Conservation (phyloP, 2,329 filamentous ascomycete species). For the Xylariaceae sp. region DNA sequence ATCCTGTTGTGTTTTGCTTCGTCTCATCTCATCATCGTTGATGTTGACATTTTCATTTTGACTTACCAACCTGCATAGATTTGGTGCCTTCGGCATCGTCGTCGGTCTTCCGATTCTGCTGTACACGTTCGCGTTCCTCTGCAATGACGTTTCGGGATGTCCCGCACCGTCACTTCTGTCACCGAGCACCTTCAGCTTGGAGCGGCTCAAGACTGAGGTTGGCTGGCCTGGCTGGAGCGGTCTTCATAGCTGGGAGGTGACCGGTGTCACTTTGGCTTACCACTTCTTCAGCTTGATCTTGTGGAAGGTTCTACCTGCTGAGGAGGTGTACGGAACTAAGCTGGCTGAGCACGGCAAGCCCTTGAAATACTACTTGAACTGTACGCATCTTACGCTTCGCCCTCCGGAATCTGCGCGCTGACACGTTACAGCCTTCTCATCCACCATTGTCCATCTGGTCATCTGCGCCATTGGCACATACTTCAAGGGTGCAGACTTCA, state of each 20-base stretch:
- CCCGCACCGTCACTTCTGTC: conserved; percentile 73
- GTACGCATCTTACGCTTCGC: conserved; percentile 39
- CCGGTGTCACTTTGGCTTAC: conserved; percentile 68
- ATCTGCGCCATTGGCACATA: conserved; percentile 70
- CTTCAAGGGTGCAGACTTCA: conserved; percentile 73
- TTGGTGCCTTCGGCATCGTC: conserved; percentile 72
- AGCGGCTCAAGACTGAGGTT: conserved; percentile 71
- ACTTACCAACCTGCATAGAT: too few relatives aligned
- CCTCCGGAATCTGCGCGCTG: conserved; percentile 8
- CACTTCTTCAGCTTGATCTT: conserved; percentile 73
- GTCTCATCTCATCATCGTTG: conserved; percentile 7
- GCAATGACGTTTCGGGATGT: conserved; percentile 90
- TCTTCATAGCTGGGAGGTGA: conserved; percentile 66
- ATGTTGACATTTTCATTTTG: too few relatives aligned
- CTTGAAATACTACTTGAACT: conserved; percentile 79
- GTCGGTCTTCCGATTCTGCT: conserved; percentile 76
- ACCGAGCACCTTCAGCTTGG: conserved; percentile 66
- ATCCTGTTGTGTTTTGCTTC: not conserved
- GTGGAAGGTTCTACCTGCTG: conserved; percentile 72
- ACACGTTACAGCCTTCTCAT: conserved; percentile 60
- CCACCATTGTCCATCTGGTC: conserved; percentile 68
- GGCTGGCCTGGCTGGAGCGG: conserved; percentile 78
- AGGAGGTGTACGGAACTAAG: conserved; percentile 65
- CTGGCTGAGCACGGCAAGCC: conserved; percentile 65
- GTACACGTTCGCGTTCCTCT: conserved; percentile 77